These are phyloP conservation scores for Suillus discolor DNA, from an alignment of 768 basidiomycete genomes.

Conservation along the genomic window DNA sequence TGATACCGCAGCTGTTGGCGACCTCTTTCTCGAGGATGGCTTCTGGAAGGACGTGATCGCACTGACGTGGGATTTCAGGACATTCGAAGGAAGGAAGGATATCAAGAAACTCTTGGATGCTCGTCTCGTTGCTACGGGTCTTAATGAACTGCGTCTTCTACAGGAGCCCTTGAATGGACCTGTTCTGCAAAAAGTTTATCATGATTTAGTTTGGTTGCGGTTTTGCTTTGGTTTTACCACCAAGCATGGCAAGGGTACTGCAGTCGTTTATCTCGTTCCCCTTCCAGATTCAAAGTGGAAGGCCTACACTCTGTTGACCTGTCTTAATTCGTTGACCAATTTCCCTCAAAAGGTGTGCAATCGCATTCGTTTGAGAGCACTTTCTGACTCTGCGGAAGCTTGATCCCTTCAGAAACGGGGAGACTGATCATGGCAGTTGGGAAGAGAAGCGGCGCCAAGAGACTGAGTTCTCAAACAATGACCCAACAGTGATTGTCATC, in stretches of 20 bases:
- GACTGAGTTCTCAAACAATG: constrained; percentile 46
- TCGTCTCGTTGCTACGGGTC: constrained; percentile 34
- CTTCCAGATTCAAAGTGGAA: constrained; percentile 50
- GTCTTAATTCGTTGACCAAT: constrained; percentile 58
- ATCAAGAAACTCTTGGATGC: constrained; percentile 43
- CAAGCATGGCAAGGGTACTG: constrained; percentile 50
- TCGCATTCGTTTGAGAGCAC: not conserved
- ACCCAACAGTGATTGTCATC: constrained; percentile 62
- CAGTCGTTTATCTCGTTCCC: constrained; percentile 57
- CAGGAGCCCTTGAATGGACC: constrained; percentile 27
- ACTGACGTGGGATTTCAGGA: constrained; percentile 59
- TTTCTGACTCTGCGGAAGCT: constrained; percentile 15
- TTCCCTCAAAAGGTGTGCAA: constrained; percentile 48
- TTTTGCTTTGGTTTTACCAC: constrained; percentile 57
- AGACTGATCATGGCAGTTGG: constrained; percentile 59
- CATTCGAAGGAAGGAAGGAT: constrained; percentile 41
- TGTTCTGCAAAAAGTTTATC: constrained; percentile 42
- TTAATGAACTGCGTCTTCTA: constrained; percentile 21
- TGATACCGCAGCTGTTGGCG: constrained; percentile 18
- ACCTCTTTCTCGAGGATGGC: constrained; percentile 32
- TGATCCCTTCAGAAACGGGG: constrained; percentile 44
- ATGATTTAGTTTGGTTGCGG: constrained; percentile 62
- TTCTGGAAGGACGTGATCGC: constrained; percentile 59
- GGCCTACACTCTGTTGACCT: constrained; percentile 60
- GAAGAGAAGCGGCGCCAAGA: constrained; percentile 44